Conservation (phyloP, 768 basidiomycete genomes). For the Pholiota molesta region DNA sequence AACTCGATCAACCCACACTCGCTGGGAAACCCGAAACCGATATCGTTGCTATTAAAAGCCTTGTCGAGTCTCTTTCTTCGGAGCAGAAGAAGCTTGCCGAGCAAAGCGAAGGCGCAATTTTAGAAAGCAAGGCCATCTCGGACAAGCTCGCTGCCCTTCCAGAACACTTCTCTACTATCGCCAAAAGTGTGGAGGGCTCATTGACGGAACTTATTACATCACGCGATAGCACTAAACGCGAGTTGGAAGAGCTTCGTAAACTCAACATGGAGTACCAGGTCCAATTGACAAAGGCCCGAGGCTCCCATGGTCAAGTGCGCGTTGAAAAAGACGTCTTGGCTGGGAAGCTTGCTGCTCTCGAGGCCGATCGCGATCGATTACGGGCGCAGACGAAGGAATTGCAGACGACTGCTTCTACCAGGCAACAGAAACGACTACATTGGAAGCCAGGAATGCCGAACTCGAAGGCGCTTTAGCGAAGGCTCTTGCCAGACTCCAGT, state of each 20-base stretch:
- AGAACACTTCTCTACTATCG: constrained; percentile 54
- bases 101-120: constrained; percentile 51
- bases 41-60: constrained; percentile 48
- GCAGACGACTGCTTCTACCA: constrained; percentile 44
- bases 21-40: constrained; percentile 32
- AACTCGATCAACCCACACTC: constrained; percentile 29
- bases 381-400: constrained; percentile 58
- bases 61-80: constrained; percentile 50
- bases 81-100: constrained; percentile 52
- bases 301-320: constrained; percentile 74
- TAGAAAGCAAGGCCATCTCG: constrained; percentile 53
- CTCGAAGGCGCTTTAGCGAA: constrained; percentile 76
- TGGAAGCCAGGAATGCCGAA: constrained; percentile 58
- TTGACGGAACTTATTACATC: constrained; percentile 65
- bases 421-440: constrained; percentile 45
- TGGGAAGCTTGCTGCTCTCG: constrained; percentile 62
- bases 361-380: constrained; percentile 68
- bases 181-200: constrained; percentile 57
- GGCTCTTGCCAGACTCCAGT: constrained; percentile 70
- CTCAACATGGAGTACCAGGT: constrained; percentile 70
- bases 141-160: constrained; percentile 63
- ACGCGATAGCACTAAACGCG: constrained; percentile 58
- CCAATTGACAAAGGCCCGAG: constrained; percentile 76
- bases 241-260: constrained; percentile 72
- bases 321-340: constrained; percentile 78